Evolutionary conservation across 805 yeast genomes (phyloP).

Genomic region (Starmerella stigmatis): DNA sequence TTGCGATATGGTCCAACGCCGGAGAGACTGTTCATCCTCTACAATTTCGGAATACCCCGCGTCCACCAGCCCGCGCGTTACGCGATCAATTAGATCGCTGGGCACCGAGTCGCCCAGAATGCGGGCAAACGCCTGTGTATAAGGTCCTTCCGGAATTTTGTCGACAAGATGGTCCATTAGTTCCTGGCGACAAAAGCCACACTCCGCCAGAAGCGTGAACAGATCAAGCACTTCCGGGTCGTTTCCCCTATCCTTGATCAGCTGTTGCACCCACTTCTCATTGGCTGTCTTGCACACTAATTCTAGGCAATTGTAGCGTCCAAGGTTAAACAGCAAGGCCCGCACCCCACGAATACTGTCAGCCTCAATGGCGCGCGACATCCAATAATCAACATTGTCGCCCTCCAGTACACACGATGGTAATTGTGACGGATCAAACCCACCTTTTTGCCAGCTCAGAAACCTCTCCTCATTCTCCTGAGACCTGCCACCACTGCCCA

Average conservation of each 20-base stretch:
- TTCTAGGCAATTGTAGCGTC: background rate
- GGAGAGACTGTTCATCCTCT: background rate
- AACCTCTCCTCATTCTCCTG: background rate
- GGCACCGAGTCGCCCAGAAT: background rate
- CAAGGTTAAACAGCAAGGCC: background rate
- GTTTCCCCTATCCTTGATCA: background rate
- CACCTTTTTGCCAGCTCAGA: background rate
- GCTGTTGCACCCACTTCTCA: background rate
- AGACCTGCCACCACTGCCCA: background rate
- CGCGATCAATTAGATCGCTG: background rate
- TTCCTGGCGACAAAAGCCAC: background rate
- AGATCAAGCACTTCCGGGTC: background rate
- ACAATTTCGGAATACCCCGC: conserved; percentile 5
- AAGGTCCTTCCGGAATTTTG: background rate
- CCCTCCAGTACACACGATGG: background rate
- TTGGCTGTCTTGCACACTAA: background rate
- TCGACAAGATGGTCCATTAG: background rate
- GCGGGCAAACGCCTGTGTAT: conserved; percentile 4
- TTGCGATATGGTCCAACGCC: background rate
- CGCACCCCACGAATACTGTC: background rate
- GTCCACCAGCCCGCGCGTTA: background rate
- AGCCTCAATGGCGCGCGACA: background rate
- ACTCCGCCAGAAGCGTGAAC: background rate
- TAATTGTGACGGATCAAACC: background rate
- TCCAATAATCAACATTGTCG: background rate